A percentile compares a stretch with the other conserved stretches of the same genome.
phyloP scores from a whole-genome alignment of 148 eudicot genomes.

The Amaranthus cruentus region DNA sequence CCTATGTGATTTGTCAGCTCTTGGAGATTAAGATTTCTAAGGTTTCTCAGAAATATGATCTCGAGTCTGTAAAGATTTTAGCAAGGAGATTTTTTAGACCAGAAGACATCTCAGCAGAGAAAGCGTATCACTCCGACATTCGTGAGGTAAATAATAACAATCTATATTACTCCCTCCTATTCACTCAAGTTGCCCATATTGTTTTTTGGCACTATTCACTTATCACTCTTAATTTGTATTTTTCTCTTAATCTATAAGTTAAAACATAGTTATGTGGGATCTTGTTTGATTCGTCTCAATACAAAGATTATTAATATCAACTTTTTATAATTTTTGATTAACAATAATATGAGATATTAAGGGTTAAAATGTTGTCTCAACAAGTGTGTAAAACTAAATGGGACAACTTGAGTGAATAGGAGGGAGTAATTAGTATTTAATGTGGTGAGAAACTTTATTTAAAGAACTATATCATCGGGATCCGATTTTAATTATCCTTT shows the following conservation, averaged over 20 bases:
- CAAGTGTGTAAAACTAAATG: too few relatives aligned
- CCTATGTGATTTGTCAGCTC: slow-evolving; percentile 78
- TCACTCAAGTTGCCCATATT: too few relatives aligned
- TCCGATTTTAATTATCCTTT: neutral
- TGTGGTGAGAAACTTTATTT: neutral
- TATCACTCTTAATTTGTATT: too few relatives aligned
- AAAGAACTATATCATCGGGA: neutral
- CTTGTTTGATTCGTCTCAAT: too few relatives aligned
- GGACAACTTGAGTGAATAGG: too few relatives aligned
- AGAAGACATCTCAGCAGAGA: slow-evolving; percentile 84
- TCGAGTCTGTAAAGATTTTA: slow-evolving; percentile 43
- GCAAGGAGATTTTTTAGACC: slow-evolving; percentile 80
- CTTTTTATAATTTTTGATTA: neutral
- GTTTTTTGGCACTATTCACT: too few relatives aligned
- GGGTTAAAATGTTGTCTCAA: too few relatives aligned
- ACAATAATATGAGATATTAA: too few relatives aligned
- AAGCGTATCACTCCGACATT: slow-evolving; percentile 84
- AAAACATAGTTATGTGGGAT: too few relatives aligned
- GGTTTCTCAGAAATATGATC: slow-evolving; percentile 40
- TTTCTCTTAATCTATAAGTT: too few relatives aligned
- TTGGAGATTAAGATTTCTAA: slow-evolving; percentile 48
- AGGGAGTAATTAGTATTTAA: neutral
- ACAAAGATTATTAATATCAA: too few relatives aligned
- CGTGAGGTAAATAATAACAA: slow-evolving; percentile 57
- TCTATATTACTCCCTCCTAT: too few relatives aligned